Percentiles rank a stretch among this genome's conserved stretches.
Evolutionary conservation across 257 asterid genomes (phyloP).

Genomic region (Solanum piurae): DNA sequence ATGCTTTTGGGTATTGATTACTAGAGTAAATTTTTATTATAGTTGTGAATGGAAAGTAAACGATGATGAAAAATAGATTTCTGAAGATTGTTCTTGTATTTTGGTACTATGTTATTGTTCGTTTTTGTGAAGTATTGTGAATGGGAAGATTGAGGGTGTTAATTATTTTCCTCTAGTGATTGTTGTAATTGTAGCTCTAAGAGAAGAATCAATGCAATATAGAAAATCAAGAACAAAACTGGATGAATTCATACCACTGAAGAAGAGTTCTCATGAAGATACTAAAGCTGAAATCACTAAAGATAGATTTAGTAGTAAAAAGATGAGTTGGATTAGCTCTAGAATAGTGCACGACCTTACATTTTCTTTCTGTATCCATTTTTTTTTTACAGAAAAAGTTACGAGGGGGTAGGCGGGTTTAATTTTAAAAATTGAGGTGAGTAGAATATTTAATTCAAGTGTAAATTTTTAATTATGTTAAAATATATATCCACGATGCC

Average conservation of each 20-base stretch:
- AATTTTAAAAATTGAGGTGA: no score
- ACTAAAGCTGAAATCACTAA: conserved; percentile 11
- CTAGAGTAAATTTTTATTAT: neutral
- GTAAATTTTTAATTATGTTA: no score
- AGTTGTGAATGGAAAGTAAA: neutral
- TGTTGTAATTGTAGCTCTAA: conserved; percentile 35
- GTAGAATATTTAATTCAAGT: neutral
- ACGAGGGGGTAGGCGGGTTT: neutral
- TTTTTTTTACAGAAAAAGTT: neutral
- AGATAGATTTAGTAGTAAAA: conserved; percentile 34
- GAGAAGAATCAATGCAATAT: conserved; percentile 27
- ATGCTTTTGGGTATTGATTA: neutral
- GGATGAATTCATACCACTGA: conserved; percentile 66
- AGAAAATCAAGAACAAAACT: conserved; percentile 29
- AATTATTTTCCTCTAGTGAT: neutral
- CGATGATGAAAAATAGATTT: neutral
- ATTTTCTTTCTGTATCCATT: neutral
- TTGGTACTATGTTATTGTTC: neutral
- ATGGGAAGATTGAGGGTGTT: neutral
- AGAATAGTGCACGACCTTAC: neutral
- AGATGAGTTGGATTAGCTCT: conserved; percentile 61
- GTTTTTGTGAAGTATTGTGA: neutral
- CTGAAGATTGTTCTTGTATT: neutral
- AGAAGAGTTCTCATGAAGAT: conserved; percentile 9
- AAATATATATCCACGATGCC: neutral